Evolutionary conservation across 345 rosid species (phyloP), one percentile per base, ranked within the genome.

Genomic region (Eucalyptus melliodora): DNA sequence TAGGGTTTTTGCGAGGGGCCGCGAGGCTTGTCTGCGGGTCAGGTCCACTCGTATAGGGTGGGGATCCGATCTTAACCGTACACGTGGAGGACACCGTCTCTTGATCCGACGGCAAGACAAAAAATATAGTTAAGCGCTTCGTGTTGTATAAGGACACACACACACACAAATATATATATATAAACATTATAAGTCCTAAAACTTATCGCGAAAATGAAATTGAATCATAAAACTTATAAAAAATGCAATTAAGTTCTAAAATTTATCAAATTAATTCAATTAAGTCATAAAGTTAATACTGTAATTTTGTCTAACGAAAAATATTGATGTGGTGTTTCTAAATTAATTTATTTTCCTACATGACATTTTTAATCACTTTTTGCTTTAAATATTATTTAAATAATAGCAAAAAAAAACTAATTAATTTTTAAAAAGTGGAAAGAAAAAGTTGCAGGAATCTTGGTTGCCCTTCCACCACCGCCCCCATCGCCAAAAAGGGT

Each of bases 1-100:
- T 94, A 94, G 97, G 97, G 97, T 93, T 95, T 93, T 62, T 77
- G 85, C 6, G 4, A 2, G 83, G 37, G 85, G 47, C 47, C 0
- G 85, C 85, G 85, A 77, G 8, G 30, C 24, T 77, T 77, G 47
- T 23, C 85, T 23, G 13, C 85, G 30, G 85, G 16, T 42, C 30
- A 77, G 85, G 47, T 77, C 85, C 47, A 77, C 16, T 40, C 7
- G 27, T 11, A 40, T 11, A 2, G 2, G 1, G 47, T 77, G 47
- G 85, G 47, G 27, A 40, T 77, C 11, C 85, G 12, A 77, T 77
- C 47, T 6, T 0, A 40, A 77, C 30, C 85, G 85, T 77, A 62
- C 31, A 62, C 69, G 69, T 62, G 69, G 69, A 62, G 34, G 62
- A 27, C 9, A 27, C 69, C 69, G 0, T 62, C 69, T 62, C 5